A percentile compares a stretch with the other conserved stretches of the same genome.
These are phyloP conservation scores for Hypoxylon subgilvum DNA, from an alignment of 495 filamentous ascomycete species.

Conservation along the genomic window DNA sequence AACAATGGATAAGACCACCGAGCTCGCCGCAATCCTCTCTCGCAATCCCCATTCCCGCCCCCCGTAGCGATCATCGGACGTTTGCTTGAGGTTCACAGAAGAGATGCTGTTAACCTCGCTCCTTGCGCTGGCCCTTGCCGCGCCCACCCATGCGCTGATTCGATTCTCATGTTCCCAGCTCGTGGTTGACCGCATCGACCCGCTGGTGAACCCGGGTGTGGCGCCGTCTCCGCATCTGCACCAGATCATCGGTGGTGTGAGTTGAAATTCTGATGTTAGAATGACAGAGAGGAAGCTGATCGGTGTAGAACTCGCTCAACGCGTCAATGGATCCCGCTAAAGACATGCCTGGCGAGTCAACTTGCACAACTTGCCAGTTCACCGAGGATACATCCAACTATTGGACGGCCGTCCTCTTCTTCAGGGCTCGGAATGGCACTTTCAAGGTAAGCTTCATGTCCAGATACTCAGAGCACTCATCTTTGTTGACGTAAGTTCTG, in stretches of 20 bases:
- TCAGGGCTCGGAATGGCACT: slow-evolving; percentile 46
- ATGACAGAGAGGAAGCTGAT: neutral
- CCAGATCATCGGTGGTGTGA: slow-evolving; percentile 44
- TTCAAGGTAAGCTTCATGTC: no score
- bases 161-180: slow-evolving; percentile 47
- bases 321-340: slow-evolving; percentile 42
- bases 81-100: slow-evolving; percentile 5
- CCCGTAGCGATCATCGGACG: slow-evolving; percentile 1
- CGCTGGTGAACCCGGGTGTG: slow-evolving; percentile 43
- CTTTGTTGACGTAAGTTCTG: no score
- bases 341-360: slow-evolving; percentile 38
- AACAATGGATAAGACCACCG: slow-evolving; percentile 22
- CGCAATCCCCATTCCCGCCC: slow-evolving; percentile 1
- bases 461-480: no score
- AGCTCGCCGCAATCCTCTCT: slow-evolving; percentile 6
- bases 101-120: slow-evolving; percentile 43
- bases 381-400: slow-evolving; percentile 49
- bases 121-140: slow-evolving; percentile 39
- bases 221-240: slow-evolving; percentile 43
- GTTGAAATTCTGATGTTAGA: neutral
- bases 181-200: slow-evolving; percentile 43
- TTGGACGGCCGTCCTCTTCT: slow-evolving; percentile 51
- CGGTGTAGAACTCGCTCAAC: slow-evolving; percentile 41
- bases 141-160: slow-evolving; percentile 42
- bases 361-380: slow-evolving; percentile 44